A percentile compares a stretch with the other conserved stretches of the same genome.
Evolutionary conservation across 805 yeast genomes (phyloP).

Genomic region (Starmerella apis): DNA sequence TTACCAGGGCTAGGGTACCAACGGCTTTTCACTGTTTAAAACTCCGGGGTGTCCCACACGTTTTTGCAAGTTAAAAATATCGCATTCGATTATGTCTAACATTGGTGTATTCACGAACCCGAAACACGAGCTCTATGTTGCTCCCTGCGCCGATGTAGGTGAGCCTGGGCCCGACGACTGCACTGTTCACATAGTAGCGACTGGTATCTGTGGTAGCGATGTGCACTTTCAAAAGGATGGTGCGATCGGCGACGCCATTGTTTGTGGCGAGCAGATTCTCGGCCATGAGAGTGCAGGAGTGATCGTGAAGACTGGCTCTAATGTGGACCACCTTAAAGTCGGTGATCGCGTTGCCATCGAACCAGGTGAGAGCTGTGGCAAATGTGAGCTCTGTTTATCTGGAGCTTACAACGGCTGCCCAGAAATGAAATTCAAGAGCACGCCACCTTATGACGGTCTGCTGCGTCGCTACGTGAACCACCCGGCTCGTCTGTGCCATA

Average conservation of each 20-base stretch:
- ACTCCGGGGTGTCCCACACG: not conserved
- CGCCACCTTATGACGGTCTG: conserved; percentile 34
- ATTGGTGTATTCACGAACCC: conserved; percentile 31
- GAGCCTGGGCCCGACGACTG: conserved; percentile 36
- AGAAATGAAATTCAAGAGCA: conserved; percentile 31
- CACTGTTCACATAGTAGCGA: conserved; percentile 47
- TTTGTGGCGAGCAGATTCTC: conserved; percentile 50
- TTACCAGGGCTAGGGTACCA: not conserved
- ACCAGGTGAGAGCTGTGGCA: conserved; percentile 45
- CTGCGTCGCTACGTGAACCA: conserved; percentile 33
- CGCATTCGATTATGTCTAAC: conserved; percentile 15
- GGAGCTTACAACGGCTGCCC: conserved; percentile 35
- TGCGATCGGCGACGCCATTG: conserved; percentile 45
- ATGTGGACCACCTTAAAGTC: conserved; percentile 38
- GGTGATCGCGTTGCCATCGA: conserved; percentile 40
- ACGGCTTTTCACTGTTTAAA: not conserved
- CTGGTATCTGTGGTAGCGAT: conserved; percentile 71
- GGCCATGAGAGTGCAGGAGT: conserved; percentile 51
- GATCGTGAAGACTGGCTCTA: conserved; percentile 41
- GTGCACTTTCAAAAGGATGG: conserved; percentile 61
- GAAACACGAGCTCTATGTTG: conserved; percentile 29
- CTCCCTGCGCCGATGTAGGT: conserved; percentile 18
- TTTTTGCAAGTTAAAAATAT: not conserved
- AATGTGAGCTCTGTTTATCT: conserved; percentile 31
- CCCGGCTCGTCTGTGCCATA: conserved; percentile 34